Percentiles rank a stretch among this genome's conserved stretches.
These are phyloP conservation scores for Acorus calamus DNA, from an alignment of 106 monocot genomes.

Conservation along the genomic window DNA sequence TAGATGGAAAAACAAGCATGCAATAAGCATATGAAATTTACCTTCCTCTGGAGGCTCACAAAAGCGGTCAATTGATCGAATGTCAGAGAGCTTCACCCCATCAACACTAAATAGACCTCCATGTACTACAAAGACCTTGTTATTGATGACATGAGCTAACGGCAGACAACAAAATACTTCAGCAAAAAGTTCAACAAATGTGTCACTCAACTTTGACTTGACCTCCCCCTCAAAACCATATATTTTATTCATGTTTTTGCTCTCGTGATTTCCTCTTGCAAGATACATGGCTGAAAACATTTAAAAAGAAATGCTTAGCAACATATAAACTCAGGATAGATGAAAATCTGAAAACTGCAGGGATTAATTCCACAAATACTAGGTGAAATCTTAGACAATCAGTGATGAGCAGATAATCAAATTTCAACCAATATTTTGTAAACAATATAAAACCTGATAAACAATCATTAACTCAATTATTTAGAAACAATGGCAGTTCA, in stretches of 20 bases:
- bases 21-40: constrained; percentile 6
- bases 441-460: too few species aligned
- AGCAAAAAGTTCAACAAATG: constrained; percentile 92
- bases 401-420: too few species aligned
- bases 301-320: neutral
- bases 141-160: constrained; percentile 88
- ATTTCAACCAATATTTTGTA: too few species aligned
- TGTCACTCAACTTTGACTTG: constrained; percentile 79
- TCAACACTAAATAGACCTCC: constrained; percentile 97
- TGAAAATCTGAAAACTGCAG: neutral
- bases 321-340: neutral
- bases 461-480: too few species aligned
- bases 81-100: constrained; percentile 93
- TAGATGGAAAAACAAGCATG: neutral
- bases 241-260: constrained; percentile 97
- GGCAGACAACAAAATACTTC: constrained; percentile 96
- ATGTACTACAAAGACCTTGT: constrained; percentile 89
- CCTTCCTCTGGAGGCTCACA: constrained; percentile 99
- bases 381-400: too few species aligned
- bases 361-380: neutral
- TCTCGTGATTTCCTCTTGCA: constrained; percentile 93
- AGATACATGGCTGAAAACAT: constrained; percentile 73
- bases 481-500: too few species aligned
- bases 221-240: constrained; percentile 99
- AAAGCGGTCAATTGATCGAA: constrained; percentile 82